Base-by-base conservation (phyloP, 1,139 yeast species). In the Debaryomyces nepalensis region DNA sequence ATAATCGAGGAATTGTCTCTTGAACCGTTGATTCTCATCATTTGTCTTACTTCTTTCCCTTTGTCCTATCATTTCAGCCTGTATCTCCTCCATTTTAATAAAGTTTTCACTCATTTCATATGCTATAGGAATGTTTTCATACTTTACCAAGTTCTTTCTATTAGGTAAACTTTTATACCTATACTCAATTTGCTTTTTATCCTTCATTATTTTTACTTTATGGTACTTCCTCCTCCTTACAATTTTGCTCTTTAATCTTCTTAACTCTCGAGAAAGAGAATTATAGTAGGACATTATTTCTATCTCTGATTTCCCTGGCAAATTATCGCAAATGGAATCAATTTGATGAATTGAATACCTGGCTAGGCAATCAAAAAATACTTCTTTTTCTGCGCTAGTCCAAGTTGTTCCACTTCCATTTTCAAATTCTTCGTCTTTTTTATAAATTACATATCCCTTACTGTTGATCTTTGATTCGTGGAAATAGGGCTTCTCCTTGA, bases 51-150 rank as follows among this genome's bases (percentile, higher is more conserved):
- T 40, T 19, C 50, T 40, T 24, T 64, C 69, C 30, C 53, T 51
- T 19, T 47, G 39, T 1, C 52, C 42, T 2, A 69, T 52, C 33
- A 57, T 50, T 2, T 46, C 51, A 16, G 73, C 66, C 47, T 77
- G 81, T 5, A 57, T 55, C 32, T 77, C 77, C 53, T 82, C 87
- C 57, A 75, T 61, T 9, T 58, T 56, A 2, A 77, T 55, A 58
- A 75, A 80, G 15, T 62, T 61, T 14, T 66, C 68, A 45, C 76
- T 70, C 75, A 81, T 73, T 54, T 82, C 88, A 47, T 64, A 63
- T 1, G 83, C 77, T 2, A 68, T 63, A 1, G 87, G 87, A 14
- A 46, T 18, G n/a, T 36, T 35, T n/a, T 41, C 37, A 26, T 46
- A 46, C 10, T 37, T 24, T 1, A 44, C 33, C 35, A 26, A 40